phyloP scores from a whole-genome alignment of 2,329 filamentous ascomycete species.

The Xylariaceae sp. region DNA sequence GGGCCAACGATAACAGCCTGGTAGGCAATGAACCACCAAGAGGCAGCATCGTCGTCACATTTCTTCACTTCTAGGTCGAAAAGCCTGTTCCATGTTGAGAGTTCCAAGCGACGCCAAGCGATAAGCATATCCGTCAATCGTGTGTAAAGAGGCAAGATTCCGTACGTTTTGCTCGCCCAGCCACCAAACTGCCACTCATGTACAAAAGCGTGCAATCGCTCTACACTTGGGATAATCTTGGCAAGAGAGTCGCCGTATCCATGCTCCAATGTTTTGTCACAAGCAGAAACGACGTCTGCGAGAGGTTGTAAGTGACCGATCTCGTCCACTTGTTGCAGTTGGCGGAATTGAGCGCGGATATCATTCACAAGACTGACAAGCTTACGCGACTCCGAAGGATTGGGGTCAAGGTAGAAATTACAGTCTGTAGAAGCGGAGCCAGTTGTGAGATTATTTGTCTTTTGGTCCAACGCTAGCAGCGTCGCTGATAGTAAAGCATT shows the following conservation, averaged over 20 bases:
- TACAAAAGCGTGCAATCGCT: constrained; percentile 79
- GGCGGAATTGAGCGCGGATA: constrained; percentile 67
- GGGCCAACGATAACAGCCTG: constrained; percentile 80
- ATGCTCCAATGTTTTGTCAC: constrained; percentile 71
- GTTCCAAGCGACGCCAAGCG: constrained; percentile 83
- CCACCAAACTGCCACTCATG: constrained; percentile 89
- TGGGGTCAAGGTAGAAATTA: constrained; percentile 87
- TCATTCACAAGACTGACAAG: constrained; percentile 66
- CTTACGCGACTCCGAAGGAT: constrained; percentile 70
- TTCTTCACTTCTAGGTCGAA: constrained; percentile 80
- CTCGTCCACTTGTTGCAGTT: constrained; percentile 63
- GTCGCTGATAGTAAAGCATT: constrained; percentile 61
- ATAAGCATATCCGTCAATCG: constrained; percentile 77
- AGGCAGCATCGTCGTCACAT: constrained; percentile 71
- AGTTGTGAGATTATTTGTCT: constrained; percentile 45
- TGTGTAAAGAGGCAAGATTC: constrained; percentile 67
- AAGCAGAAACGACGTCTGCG: constrained; percentile 70
- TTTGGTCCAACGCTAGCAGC: constrained; percentile 62
- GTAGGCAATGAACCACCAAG: constrained; percentile 97
- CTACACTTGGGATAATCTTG: constrained; percentile 78
- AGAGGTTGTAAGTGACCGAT: constrained; percentile 72
- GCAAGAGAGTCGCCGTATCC: constrained; percentile 79
- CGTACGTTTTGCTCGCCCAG: constrained; percentile 78
- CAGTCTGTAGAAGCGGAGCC: constrained; percentile 47
- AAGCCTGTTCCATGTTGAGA: constrained; percentile 86